Evolutionary conservation across 495 filamentous ascomycete species (phyloP).

Genomic region (Talaromyces adpressus): DNA sequence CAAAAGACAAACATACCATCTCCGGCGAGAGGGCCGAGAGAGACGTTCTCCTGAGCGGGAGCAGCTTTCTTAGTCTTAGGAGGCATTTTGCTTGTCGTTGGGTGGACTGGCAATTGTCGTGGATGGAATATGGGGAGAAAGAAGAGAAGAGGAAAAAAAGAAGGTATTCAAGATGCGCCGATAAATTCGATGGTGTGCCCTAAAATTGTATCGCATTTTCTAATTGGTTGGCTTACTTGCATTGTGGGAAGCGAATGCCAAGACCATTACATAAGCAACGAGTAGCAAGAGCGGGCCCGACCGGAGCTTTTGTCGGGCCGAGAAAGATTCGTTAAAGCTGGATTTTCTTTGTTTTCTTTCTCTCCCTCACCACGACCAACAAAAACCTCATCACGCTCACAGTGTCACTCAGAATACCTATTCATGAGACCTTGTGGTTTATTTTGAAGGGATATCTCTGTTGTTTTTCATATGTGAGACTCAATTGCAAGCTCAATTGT

Average conservation of each 20-base stretch:
- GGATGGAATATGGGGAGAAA: slow-evolving; percentile 34
- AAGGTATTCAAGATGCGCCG: slow-evolving; percentile 10
- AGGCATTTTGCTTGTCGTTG: slow-evolving; percentile 54
- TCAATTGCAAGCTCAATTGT: not conserved
- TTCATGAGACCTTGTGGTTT: not conserved
- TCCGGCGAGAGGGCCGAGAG: slow-evolving; percentile 88
- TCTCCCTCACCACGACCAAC: slow-evolving; percentile 1
- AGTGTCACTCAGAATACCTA: not conserved
- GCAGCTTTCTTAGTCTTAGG: slow-evolving; percentile 76
- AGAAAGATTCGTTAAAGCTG: slow-evolving; percentile 26
- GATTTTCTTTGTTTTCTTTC: slow-evolving; percentile 16
- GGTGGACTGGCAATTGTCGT: slow-evolving; percentile 26
- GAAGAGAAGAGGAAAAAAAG: slow-evolving; percentile 18
- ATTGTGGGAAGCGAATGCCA: slow-evolving; percentile 28
- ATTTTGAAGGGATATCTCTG: not conserved
- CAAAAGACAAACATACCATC: slow-evolving; percentile 53
- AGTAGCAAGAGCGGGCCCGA: not conserved
- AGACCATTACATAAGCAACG: slow-evolving; percentile 11
- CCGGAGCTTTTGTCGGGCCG: slow-evolving; percentile 26
- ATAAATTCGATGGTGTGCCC: slow-evolving; percentile 38
- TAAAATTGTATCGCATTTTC: slow-evolving; percentile 15
- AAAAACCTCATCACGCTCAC: not conserved
- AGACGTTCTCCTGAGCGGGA: slow-evolving; percentile 89
- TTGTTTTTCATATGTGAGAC: not conserved
- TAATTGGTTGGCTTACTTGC: slow-evolving; percentile 23